phyloP scores from a whole-genome alignment of 768 basidiomycete species.

The Hygrocybe coccinea region DNA sequence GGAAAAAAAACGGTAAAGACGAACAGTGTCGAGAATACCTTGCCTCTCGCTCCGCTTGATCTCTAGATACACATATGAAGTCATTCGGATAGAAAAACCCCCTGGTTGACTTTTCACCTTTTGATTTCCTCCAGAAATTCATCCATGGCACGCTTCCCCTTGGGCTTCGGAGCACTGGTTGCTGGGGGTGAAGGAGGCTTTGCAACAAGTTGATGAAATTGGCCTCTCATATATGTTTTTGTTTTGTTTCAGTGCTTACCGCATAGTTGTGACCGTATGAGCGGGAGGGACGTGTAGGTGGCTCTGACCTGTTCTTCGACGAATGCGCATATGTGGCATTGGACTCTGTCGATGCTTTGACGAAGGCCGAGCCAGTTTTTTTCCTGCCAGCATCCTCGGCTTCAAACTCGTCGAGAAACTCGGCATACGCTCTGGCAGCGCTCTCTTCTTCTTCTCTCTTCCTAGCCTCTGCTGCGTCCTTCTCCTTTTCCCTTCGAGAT shows the following conservation, averaged over 20 bases:
- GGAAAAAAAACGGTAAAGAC: constrained; percentile 7
- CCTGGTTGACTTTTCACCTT: constrained; percentile 44
- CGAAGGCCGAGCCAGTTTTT: constrained; percentile 49
- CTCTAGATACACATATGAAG: constrained; percentile 45
- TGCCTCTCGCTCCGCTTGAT: constrained; percentile 87
- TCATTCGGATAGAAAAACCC: background rate
- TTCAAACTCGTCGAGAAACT: constrained; percentile 82
- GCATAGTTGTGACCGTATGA: background rate
- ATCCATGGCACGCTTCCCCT: constrained; percentile 96
- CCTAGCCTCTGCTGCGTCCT: constrained; percentile 88
- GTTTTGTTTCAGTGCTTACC: background rate
- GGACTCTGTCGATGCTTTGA: constrained; percentile 57
- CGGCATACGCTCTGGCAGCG: constrained; percentile 75
- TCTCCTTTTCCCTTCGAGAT: constrained; percentile 87
- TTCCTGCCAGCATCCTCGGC: constrained; percentile 54
- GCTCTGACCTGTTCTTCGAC: constrained; percentile 24
- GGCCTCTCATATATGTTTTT: too few species aligned
- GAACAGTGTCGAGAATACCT: constrained; percentile 68
- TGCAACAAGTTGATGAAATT: background rate
- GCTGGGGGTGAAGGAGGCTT: constrained; percentile 59
- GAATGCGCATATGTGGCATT: constrained; percentile 46
- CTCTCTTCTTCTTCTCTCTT: constrained; percentile 76
- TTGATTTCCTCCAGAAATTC: constrained; percentile 95
- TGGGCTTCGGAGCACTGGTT: constrained; percentile 56
- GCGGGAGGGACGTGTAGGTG: constrained; percentile 16